Base-by-base conservation (phyloP, 2,329 filamentous ascomycete species). In the Ophiostoma novo-ulmi region DNA sequence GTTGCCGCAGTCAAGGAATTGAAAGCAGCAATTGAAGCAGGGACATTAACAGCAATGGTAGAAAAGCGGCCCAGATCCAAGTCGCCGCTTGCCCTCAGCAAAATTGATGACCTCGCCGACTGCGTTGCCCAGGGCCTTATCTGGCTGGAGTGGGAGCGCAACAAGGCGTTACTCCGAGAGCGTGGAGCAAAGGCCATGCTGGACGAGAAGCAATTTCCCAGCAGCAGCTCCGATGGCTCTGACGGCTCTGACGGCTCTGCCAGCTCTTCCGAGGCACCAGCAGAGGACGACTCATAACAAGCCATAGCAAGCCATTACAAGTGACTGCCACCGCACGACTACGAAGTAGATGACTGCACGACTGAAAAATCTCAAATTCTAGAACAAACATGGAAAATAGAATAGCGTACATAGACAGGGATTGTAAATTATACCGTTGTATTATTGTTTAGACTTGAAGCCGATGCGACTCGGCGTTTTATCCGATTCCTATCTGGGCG, bases 91-190 rank as follows among this genome's bases (percentile, higher is more conserved):
- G 8, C 8, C 5, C 70, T 77, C 67, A 78, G 74, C n/a, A 95
- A 95, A 79, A 78, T 94, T 69, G 92, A 96, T 78, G 92, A 96
- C 80, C 80, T 96, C 68, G 90, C 92, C 0, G 92, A 96, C 80
- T 91, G 89, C 77, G 80, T 95, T 36, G 78, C 95, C 70, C 92
- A 96, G 78, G 92, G 88, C 1, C 83, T 92, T 71, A 89, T 91
- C 2, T 94, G 91, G 88, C 79, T 92, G 52, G 84, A 88, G 72
- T 96, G 92, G 92, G 87, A 93, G 76, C 80, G 83, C 74, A 91
- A 91, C 74, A 80, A 80, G 73, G 76, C 76, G 36, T 74, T 73
- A 14, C 75, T 82, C 1, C 70, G 78, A 3, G 73, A 74, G 14
- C 69, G 78, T 39, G 79, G 80, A 14, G 77, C 77, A 38, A 75